Evolutionary conservation across 257 asterid species (phyloP).

Genomic region (Osmanthus fragrans): DNA sequence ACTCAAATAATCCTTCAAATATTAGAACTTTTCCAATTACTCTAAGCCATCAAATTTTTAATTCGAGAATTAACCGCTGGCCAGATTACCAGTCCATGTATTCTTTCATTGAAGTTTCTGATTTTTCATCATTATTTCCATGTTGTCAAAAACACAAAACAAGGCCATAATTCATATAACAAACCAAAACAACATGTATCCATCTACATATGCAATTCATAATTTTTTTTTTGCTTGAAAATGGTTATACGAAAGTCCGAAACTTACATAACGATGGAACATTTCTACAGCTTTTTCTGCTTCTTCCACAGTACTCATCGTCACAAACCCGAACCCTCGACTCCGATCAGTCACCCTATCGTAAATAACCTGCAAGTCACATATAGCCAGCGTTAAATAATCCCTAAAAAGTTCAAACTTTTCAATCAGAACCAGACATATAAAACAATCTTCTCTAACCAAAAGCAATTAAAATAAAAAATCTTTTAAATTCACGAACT

Average conservation of each 20-base stretch:
- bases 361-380: conserved; percentile 61
- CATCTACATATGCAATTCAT: not conserved
- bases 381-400: not conserved
- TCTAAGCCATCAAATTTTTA: not conserved
- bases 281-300: conserved; percentile 85
- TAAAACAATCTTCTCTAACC: not conserved
- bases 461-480: too few species aligned
- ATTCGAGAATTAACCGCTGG: not conserved
- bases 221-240: not conserved
- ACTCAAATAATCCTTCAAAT: not conserved
- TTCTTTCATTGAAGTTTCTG: conserved; percentile 7
- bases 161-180: not conserved
- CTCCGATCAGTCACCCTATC: conserved; percentile 81
- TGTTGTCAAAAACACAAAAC: not conserved
- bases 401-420: not conserved
- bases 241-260: not conserved
- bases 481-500: not conserved
- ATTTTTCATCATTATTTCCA: not conserved
- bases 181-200: not conserved
- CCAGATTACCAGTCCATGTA: not conserved
- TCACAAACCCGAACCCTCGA: conserved; percentile 93
- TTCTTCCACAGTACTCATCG: conserved; percentile 86
- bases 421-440: not conserved
- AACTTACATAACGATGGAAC: conserved; percentile 79
- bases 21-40: not conserved